Percentiles rank a stretch among this genome's conserved stretches.
Evolutionary conservation across 495 filamentous ascomycete genomes (phyloP).

Genomic region (Amniculicola lignicola): DNA sequence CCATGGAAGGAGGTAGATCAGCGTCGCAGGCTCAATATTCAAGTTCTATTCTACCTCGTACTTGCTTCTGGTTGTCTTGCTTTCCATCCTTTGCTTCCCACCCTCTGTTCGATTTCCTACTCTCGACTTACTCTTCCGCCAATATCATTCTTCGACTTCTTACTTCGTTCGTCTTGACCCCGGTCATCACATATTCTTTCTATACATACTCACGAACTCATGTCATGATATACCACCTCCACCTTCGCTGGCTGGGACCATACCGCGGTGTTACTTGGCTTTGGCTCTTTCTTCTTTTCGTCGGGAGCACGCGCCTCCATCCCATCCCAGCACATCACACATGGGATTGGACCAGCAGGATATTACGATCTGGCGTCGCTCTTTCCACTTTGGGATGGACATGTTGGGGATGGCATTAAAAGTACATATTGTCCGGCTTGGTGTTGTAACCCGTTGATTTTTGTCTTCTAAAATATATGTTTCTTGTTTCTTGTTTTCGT

Average conservation of each 20-base stretch:
- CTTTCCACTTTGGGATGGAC: slow-evolving; percentile 2
- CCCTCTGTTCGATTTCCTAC: background rate
- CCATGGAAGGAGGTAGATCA: no score
- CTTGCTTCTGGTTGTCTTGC: slow-evolving; percentile 13
- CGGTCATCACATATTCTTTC: no score
- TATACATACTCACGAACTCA: slow-evolving; percentile 25
- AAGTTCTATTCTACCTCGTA: slow-evolving; percentile 20
- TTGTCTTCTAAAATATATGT: no score
- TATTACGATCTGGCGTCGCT: no score
- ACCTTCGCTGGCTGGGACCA: background rate
- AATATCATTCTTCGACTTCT: slow-evolving; percentile 5
- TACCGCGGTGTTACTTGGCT: slow-evolving; percentile 1
- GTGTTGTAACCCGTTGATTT: no score
- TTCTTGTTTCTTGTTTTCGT: no score
- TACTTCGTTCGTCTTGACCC: background rate
- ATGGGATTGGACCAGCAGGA: no score
- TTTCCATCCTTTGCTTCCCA: background rate
- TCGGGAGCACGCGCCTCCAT: background rate
- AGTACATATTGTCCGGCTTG: background rate
- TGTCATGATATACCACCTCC: slow-evolving; percentile 28
- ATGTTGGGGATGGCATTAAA: no score
- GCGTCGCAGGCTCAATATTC: slow-evolving; percentile 29
- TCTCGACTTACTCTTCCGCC: background rate
- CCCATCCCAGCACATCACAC: no score
- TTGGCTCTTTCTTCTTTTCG: slow-evolving; percentile 11